These are phyloP conservation scores for Leccinum solheimii DNA, from an alignment of 1,284 basidiomycete species.

Conservation along the genomic window DNA sequence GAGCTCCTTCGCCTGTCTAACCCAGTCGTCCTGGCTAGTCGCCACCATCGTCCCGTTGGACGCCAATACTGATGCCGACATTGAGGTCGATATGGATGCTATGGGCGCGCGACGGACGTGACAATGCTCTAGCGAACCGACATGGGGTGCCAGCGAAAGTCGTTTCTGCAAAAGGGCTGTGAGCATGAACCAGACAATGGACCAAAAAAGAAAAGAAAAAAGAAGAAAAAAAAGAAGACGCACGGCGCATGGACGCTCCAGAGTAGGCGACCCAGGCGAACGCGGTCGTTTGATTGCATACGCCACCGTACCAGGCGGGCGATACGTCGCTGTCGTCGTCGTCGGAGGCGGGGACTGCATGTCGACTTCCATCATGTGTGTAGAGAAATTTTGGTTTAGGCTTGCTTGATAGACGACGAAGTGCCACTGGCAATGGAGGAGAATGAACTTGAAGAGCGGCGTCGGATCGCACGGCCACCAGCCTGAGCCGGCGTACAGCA, in stretches of 20 bases:
- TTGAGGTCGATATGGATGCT: background rate
- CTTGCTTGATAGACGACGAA: background rate
- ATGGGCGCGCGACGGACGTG: background rate
- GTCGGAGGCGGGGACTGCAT: slow-evolving; percentile 41
- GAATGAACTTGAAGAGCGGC: background rate
- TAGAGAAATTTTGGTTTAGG: background rate
- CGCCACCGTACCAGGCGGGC: slow-evolving; percentile 10
- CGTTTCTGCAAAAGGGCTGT: slow-evolving; percentile 49
- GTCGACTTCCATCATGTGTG: slow-evolving; percentile 49
- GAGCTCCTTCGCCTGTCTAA: slow-evolving; percentile 58
- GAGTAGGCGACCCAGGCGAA: slow-evolving; percentile 51
- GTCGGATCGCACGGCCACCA: background rate
- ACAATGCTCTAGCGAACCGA: background rate
- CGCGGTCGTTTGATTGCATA: slow-evolving; percentile 51
- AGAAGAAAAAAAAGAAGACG: slow-evolving; percentile 16
- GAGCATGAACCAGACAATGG: background rate
- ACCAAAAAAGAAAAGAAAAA: background rate
- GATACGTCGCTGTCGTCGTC: slow-evolving; percentile 31
- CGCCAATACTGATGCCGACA: background rate
- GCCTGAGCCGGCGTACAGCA: background rate
- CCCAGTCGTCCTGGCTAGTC: slow-evolving; percentile 61
- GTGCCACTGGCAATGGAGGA: background rate
- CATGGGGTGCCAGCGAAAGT: slow-evolving; percentile 42
- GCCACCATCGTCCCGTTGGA: slow-evolving; percentile 17
- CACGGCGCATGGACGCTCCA: slow-evolving; percentile 51